Conservation (phyloP, 345 rosid species). For the Brassica cretica region DNA sequence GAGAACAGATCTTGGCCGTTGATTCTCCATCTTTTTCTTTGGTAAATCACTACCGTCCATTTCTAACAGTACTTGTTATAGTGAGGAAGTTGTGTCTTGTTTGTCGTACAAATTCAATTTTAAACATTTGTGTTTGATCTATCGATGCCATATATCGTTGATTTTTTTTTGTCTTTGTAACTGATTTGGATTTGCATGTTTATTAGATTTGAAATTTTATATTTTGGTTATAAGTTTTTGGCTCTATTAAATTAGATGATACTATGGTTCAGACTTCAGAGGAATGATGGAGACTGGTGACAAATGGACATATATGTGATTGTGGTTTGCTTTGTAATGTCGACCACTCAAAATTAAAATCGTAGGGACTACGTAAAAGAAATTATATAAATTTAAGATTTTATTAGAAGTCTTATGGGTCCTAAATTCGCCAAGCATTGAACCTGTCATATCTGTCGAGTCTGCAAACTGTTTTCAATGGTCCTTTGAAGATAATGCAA, state of each 20-base stretch:
- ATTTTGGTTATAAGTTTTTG: neutral
- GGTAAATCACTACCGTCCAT: slow-evolving; percentile 4
- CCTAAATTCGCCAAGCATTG: slow-evolving; percentile 28
- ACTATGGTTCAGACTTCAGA: slow-evolving; percentile 13
- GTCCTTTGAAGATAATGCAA: slow-evolving; percentile 10
- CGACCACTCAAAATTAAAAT: slow-evolving; percentile 18
- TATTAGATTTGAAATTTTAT: neutral
- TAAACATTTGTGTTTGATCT: slow-evolving; percentile 4
- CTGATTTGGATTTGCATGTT: neutral
- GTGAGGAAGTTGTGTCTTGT: slow-evolving; percentile 26
- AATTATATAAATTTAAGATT: neutral
- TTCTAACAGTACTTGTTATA: slow-evolving; percentile 31
- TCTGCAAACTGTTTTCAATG: slow-evolving; percentile 15
- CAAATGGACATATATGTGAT: slow-evolving; percentile 22
- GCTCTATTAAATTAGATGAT: neutral
- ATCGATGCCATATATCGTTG: slow-evolving; percentile 1
- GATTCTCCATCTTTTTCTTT: slow-evolving; percentile 8
- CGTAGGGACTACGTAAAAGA: slow-evolving; percentile 14
- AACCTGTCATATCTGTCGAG: slow-evolving; percentile 30
- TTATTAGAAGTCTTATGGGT: slow-evolving; percentile 20
- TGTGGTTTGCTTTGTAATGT: slow-evolving; percentile 12
- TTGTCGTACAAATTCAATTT: slow-evolving; percentile 22
- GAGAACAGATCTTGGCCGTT: slow-evolving; percentile 47
- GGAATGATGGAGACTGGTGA: slow-evolving; percentile 15
- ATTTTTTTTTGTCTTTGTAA: neutral